A percentile compares a stretch with the other conserved stretches of the same genome.
Conservation (phyloP, 306 rosid genomes). For the Castanea sativa region DNA sequence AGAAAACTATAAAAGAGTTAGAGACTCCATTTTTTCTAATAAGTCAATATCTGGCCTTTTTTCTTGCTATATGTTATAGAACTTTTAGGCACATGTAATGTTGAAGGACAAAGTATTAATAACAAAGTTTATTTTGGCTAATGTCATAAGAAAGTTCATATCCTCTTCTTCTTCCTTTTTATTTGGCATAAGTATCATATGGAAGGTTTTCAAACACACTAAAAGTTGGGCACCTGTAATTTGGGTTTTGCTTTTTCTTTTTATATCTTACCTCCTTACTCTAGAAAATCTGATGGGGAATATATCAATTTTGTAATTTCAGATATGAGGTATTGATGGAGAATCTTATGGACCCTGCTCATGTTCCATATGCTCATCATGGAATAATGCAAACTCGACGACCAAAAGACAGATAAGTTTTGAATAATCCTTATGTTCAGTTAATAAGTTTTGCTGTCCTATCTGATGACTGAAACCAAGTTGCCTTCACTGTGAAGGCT, state of each 20-base stretch:
- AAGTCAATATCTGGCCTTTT: neutral
- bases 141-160: neutral
- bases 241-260: neutral
- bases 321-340: slow-evolving; percentile 90
- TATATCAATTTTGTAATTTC: slow-evolving; percentile 28
- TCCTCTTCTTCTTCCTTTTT: neutral
- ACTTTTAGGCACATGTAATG: neutral
- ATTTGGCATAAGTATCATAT: neutral
- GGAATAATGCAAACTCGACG: slow-evolving; percentile 49
- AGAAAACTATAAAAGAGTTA: neutral
- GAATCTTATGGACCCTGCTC: slow-evolving; percentile 95
- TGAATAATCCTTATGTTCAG: slow-evolving; percentile 2
- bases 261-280: neutral
- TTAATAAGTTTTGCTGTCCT: slow-evolving; percentile 4
- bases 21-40: neutral
- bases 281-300: neutral
- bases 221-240: neutral
- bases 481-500: slow-evolving; percentile 49
- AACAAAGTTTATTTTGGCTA: neutral
- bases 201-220: neutral
- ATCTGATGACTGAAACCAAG: slow-evolving; percentile 4
- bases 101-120: neutral
- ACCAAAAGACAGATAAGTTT: slow-evolving; percentile 47
- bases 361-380: slow-evolving; percentile 81
- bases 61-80: neutral